phyloP scores from a whole-genome alignment of 306 rosid genomes.

The Nissolia schottii region DNA sequence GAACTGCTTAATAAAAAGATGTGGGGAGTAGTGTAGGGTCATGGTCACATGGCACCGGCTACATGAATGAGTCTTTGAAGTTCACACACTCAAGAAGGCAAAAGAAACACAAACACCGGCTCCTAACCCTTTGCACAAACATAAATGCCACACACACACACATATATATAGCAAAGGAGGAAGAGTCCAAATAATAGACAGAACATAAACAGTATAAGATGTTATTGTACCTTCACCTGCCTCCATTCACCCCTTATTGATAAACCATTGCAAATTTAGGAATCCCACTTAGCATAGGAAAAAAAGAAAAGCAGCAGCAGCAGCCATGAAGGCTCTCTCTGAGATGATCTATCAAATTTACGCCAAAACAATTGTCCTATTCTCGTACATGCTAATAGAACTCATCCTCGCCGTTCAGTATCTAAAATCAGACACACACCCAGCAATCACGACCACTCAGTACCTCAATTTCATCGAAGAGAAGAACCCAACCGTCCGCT shows the following conservation, averaged over 20 bases:
- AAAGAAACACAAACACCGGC: background rate
- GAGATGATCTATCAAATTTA: conserved; percentile 55
- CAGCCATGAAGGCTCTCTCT: conserved; percentile 56
- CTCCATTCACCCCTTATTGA: background rate
- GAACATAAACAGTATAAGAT: background rate
- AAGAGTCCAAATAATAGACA: background rate
- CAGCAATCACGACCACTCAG: conserved; percentile 59
- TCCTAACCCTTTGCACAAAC: background rate
- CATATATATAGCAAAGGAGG: background rate
- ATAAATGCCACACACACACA: too few relatives aligned
- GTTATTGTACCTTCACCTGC: background rate
- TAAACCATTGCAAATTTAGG: background rate
- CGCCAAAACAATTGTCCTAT: conserved; percentile 46
- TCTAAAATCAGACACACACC: conserved; percentile 32
- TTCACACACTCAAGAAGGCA: background rate
- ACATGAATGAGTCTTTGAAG: background rate
- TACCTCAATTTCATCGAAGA: conserved; percentile 70
- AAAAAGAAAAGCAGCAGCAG: background rate
- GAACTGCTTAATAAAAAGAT: too few relatives aligned
- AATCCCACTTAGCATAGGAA: background rate
- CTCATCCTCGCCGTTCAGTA: conserved; percentile 35
- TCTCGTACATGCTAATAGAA: conserved; percentile 55
- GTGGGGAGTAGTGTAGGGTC: too few relatives aligned
- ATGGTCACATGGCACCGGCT: background rate
- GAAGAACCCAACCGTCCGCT: conserved; percentile 52